Base-by-base conservation (phyloP, 371 early-diverging fungal genomes). In the Syncephalastrum racemosum region DNA sequence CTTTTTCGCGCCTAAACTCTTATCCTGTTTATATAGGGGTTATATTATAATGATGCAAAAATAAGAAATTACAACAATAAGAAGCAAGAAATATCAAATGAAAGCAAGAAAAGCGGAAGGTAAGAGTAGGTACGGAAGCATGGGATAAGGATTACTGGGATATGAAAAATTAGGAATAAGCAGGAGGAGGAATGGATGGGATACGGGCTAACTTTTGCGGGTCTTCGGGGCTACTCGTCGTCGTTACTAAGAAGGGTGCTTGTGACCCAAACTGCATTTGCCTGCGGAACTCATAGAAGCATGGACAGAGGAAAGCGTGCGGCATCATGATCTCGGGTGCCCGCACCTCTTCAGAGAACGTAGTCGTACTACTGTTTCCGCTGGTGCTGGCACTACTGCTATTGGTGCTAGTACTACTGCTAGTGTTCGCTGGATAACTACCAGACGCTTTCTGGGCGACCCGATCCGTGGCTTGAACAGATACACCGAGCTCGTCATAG, bases 181-280 rank as follows among this genome's bases (percentile, higher is more conserved):
- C 73, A 4, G 77, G 77, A 22, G 77, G 77, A 16, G 77, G 77
- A 47, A 66, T 65, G 10, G 77, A 76, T 4, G 77, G 73, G 22
- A 70, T 54, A 43, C 63, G 67, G 24, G 68, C 73, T 27, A 76
- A 43, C 8, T 53, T 18, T 18, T 40, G 64, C 56, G 59, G 66
- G 10, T 20, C 40, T n/a, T 31, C 44, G 18, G 16, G 44, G 16
- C 19, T 20, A 3, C 14, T 41, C 14, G 23, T 56, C 25, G 39
- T 50, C 1, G 52, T 52, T 2, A 52, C 52, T 10, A 75, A 50
- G 23, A 64, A 53, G 24, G 67, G 69, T 22, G 62, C 57, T 46
- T 75, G 69, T 18, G 75, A 71, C 6, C 73, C 77, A 58, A 65
- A 66, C 44, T 72, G 68, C 66, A 76, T 68, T 50, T 70, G 70